A percentile compares a stretch with the other conserved stretches of the same genome.
Conservation (phyloP, 2,329 filamentous ascomycete genomes). For the Stachybotrys echinatus region DNA sequence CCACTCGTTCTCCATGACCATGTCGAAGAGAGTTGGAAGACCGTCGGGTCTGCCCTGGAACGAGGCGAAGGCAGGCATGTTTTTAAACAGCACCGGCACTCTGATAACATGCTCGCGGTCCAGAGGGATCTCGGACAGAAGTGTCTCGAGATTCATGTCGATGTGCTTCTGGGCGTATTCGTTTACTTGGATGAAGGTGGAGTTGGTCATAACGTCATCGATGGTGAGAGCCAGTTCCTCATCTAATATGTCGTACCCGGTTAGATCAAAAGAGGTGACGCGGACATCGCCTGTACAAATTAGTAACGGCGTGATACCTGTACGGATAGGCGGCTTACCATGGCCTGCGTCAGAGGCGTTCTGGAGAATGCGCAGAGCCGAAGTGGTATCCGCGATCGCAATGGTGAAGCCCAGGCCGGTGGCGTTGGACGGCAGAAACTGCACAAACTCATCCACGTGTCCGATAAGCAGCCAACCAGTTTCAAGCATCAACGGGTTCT, state of each 20-base stretch:
- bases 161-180: slow-evolving; percentile 9
- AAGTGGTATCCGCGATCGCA: slow-evolving; percentile 14
- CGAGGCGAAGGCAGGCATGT: not conserved
- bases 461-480: slow-evolving; percentile 16
- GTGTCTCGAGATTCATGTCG: slow-evolving; percentile 11
- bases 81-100: slow-evolving; percentile 14
- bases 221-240: slow-evolving; percentile 7
- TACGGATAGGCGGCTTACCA: slow-evolving; percentile 9
- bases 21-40: not conserved
- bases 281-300: slow-evolving; percentile 2
- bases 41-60: slow-evolving; percentile 1
- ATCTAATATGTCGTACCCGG: slow-evolving; percentile 3
- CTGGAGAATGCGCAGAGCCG: slow-evolving; percentile 17
- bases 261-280: not conserved
- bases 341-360: slow-evolving; percentile 14
- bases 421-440: slow-evolving; percentile 16
- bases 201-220: slow-evolving; percentile 7
- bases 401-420: slow-evolving; percentile 18
- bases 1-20: slow-evolving; percentile 1
- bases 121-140: slow-evolving; percentile 15
- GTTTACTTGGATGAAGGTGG: slow-evolving; percentile 5
- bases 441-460: slow-evolving; percentile 20
- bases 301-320: no score
- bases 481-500: slow-evolving; percentile 26
- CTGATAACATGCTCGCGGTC: slow-evolving; percentile 12